Conservation (phyloP, 2,329 filamentous ascomycete genomes). For the Aspergillus tamarii region DNA sequence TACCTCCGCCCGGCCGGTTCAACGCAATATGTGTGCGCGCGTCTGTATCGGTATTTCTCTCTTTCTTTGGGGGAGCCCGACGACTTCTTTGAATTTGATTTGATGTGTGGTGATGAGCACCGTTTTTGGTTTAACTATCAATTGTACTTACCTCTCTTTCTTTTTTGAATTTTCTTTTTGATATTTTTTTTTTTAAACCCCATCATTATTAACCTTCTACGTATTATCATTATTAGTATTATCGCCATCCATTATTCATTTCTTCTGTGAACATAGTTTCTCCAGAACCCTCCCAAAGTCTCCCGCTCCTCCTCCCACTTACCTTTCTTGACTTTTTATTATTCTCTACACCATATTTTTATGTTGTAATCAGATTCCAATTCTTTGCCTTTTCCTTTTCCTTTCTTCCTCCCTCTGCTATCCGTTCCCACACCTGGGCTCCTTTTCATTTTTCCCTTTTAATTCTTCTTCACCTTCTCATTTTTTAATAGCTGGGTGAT, state of each 20-base stretch:
- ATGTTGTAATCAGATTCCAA: slow-evolving; percentile 31
- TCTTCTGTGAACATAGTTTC: slow-evolving; percentile 11
- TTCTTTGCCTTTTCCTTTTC: slow-evolving; percentile 12
- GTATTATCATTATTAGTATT: background rate
- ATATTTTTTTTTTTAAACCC: background rate
- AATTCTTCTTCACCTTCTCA: slow-evolving; percentile 12
- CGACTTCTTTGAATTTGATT: slow-evolving; percentile 1
- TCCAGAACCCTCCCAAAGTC: background rate
- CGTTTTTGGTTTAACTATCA: background rate
- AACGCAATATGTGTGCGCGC: slow-evolving; percentile 21
- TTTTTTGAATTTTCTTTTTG: slow-evolving; percentile 2
- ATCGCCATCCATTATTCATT: slow-evolving; percentile 21
- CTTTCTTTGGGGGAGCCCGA: background rate
- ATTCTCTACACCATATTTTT: slow-evolving; percentile 17
- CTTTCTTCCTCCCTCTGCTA: slow-evolving; percentile 6
- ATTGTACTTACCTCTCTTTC: background rate
- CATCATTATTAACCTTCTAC: background rate
- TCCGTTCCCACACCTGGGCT: slow-evolving; percentile 6
- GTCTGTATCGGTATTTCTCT: slow-evolving; percentile 7
- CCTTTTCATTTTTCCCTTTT: slow-evolving; percentile 5
- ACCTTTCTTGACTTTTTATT: slow-evolving; percentile 8
- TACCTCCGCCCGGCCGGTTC: slow-evolving; percentile 27
- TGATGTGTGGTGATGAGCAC: background rate
- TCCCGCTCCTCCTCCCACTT: slow-evolving; percentile 4
- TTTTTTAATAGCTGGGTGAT: slow-evolving; percentile 8